A percentile compares a stretch with the other conserved stretches of the same genome.
Evolutionary conservation across 2,329 filamentous ascomycete genomes (phyloP).

Genomic region (Aspergillus ochraceoroseus): DNA sequence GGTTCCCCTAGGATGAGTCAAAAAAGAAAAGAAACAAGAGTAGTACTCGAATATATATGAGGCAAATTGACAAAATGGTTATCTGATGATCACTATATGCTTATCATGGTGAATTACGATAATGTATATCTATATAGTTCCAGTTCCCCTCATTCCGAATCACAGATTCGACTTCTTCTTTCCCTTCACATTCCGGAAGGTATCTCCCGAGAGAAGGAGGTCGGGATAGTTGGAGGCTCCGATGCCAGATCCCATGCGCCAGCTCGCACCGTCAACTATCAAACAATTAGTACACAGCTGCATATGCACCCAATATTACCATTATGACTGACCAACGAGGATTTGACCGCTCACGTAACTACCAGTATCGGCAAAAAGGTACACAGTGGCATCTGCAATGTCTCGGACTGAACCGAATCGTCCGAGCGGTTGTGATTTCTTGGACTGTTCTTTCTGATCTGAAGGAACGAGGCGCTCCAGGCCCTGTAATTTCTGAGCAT

Average conservation of each 20-base stretch:
- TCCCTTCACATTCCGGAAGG: conserved; percentile 55
- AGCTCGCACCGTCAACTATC: conserved; percentile 41
- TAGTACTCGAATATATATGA: no score
- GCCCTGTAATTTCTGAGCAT: conserved; percentile 43
- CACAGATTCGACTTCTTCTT: conserved; percentile 55
- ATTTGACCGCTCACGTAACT: conserved; percentile 81
- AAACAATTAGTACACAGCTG: neutral
- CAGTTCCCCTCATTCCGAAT: no score
- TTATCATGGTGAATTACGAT: no score
- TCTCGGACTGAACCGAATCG: conserved; percentile 76
- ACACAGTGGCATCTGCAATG: conserved; percentile 89
- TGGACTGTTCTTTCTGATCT: conserved; percentile 45
- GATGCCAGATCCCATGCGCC: conserved; percentile 35
- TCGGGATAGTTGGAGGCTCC: conserved; percentile 51
- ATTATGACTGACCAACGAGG: conserved; percentile 53
- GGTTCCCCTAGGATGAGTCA: no score
- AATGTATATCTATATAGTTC: no score
- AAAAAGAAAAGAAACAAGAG: no score
- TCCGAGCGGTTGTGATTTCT: conserved; percentile 62
- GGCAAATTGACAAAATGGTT: no score
- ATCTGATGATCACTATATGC: no score
- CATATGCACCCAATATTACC: no score
- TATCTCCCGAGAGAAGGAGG: conserved; percentile 52
- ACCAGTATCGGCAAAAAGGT: conserved; percentile 76
- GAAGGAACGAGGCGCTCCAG: conserved; percentile 60